phyloP scores from a whole-genome alignment of 2,329 filamentous ascomycete genomes.

The Pestalotiopsis sp. region DNA sequence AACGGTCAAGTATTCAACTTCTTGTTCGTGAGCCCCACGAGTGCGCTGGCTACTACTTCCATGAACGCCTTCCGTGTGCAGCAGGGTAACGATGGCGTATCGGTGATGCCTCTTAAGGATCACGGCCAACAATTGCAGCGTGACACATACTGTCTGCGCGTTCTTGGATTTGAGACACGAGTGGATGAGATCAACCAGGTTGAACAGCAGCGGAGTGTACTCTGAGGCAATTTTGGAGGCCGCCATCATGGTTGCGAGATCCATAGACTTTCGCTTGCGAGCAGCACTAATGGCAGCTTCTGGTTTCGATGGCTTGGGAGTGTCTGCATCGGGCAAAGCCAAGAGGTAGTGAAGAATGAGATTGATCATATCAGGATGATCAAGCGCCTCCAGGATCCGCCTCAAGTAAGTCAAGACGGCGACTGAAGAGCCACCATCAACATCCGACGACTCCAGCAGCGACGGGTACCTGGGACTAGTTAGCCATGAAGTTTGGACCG shows the following conservation, averaged over 20 bases:
- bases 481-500: slow-evolving; percentile 5
- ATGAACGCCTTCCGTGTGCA: slow-evolving; percentile 66
- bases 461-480: slow-evolving; percentile 76
- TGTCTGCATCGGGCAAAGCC: slow-evolving; percentile 67
- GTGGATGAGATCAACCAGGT: slow-evolving; percentile 86
- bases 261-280: slow-evolving; percentile 85
- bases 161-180: slow-evolving; percentile 84
- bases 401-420: slow-evolving; percentile 93
- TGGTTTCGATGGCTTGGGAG: slow-evolving; percentile 37
- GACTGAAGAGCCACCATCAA: slow-evolving; percentile 94
- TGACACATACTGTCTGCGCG: slow-evolving; percentile 86
- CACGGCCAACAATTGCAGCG: slow-evolving; percentile 82
- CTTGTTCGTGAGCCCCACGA: slow-evolving; percentile 73
- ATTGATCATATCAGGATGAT: slow-evolving; percentile 92
- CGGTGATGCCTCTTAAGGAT: slow-evolving; percentile 86
- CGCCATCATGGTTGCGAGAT: slow-evolving; percentile 79
- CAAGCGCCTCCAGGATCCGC: slow-evolving; percentile 85
- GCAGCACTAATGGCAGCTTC: slow-evolving; percentile 66
- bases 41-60: slow-evolving; percentile 63
- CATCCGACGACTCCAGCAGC: slow-evolving; percentile 92
- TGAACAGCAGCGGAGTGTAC: slow-evolving; percentile 85
- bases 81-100: slow-evolving; percentile 78
- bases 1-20: slow-evolving; percentile 72
- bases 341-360: slow-evolving; percentile 92
- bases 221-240: slow-evolving; percentile 70